Evolutionary conservation across 106 monocot genomes (phyloP), one percentile per base, ranked within the genome.

Genomic region (Acorus calamus): DNA sequence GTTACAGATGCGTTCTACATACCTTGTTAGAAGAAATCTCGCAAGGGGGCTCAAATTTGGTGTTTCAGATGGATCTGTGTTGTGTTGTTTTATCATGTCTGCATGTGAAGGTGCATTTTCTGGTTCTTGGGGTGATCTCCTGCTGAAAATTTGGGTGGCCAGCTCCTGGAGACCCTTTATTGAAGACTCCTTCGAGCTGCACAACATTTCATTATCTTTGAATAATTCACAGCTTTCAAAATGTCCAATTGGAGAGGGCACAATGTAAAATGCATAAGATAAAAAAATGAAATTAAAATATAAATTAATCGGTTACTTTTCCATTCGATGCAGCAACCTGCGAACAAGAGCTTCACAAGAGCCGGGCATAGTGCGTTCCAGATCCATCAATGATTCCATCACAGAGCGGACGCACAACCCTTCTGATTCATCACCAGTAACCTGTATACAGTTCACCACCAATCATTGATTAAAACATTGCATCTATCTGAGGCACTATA

Each of bases 1-100:
- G 28, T 28, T 28, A 0, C 1, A 28, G 28, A 28, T 28, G 28
- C 28, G 1, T 28, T 28, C 28, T 28, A 28, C 60, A 2, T 13
- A 87, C 92, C 87, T 92, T 46, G 81, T 70, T 14, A 92, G 87
- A 65, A 92, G 92, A 69, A 92, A 92, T 61, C 77, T 92, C 6
- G 87, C 84, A 44, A 92, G 79, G 54, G 92, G 82, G 53, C 84
- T 87, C 54, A 81, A 60, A 67, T 57, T 77, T 8, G 79, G 69
- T 12, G 74, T 52, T 6, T 87, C 82, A 14, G 65, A 43, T 42
- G 73, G 11, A 14, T 74, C 76, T 11, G 54, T 14, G 57, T 60
- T 74, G 8, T 60, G n/a, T 65, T 74, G 71, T 48, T 70, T 81
- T 52, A 70, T 79, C 56, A 60, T 51, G 28, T 65, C 64, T 7